Base-by-base conservation (phyloP, 1,284 basidiomycete genomes). In the Clitocybe nebularis region DNA sequence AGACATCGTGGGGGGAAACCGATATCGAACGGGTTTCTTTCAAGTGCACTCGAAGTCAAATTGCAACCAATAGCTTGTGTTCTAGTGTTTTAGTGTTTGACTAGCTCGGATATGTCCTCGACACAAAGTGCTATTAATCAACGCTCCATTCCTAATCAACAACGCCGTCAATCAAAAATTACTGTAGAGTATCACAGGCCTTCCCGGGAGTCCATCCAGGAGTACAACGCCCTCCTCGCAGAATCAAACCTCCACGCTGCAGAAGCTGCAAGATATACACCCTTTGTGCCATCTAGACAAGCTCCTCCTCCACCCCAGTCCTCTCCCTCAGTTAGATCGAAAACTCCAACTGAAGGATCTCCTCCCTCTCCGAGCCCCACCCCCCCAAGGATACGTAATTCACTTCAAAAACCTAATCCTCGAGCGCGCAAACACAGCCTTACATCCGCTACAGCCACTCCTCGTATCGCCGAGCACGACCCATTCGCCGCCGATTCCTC, bases 101-200 rank as follows among this genome's bases (percentile, higher is more conserved):
- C 44, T 29, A 39, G 43, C 30, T 49, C 43, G 51, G 53, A 56
- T 46, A 65, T 67, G 65, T 61, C 60, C 51, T 64, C 62, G 36
- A 48, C 62, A 36, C 62, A 63, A 46, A 60, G 60, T 50, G 52
- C 60, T 48, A 56, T 63, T 46, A 66, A 63, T 58, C 63, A 65
- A 56, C 63, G 61, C 48, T 53, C 56, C 33, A 54, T 56, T 49
- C 52, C 50, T 41, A 61, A 62, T 53, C 61, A 64, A 45, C 63
- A 64, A 50, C 68, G 64, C 50, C 75, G 77, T 56, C 78, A 80
- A 59, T 81, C 81, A 23, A 81, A 77, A 69, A 78, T 82, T 48
- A 83, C 84, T 9, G 71, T 86, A 55, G 84, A 86, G 57, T 84
- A 84, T 61, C 81, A 84, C 64, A 70, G 79, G 20, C 84, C 84